Evolutionary conservation across 345 rosid species (phyloP), one percentile per base, ranked within the genome.

Genomic region (Camelina neglecta): DNA sequence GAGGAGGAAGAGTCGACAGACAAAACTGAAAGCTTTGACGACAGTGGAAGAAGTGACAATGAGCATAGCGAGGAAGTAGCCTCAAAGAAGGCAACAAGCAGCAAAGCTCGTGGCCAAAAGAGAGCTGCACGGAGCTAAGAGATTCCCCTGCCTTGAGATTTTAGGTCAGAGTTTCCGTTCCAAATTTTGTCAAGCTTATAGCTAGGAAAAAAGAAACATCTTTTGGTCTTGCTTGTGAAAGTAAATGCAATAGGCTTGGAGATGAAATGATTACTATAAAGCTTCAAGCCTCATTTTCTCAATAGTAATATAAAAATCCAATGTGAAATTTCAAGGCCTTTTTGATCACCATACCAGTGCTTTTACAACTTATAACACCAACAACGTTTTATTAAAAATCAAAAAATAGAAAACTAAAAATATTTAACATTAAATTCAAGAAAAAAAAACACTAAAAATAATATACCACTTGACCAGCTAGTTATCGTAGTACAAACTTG

Each of bases 21-120:
- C 44, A 80, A 85, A 87, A 82, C 88, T 7, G 91, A 87, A 73
- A 85, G 86, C 76, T 86, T 82, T 21, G 87, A 86, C 48, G 87
- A 86, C 48, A 85, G 85, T 53, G 86, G 39, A 72, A 82, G 58
- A 71, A 85, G 81, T 38, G 75, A 77, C 24, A 71, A 78, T 42
- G 81, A 69, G 60, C 24, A 50, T 47, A 79, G 83, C 20, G 85
- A 82, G 56, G 86, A 77, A 85, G 86, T 84, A 73, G 57, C 73
- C 21, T 66, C 51, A 23, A 79, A 83, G 60, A 77, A 77, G 74
- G 50, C 65, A 20, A 67, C 85, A 13, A 81, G 81, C 72, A 74
- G 85, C 60, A 70, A 79, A 61, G 61, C 79, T 13, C 78, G 84
- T 11, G 84, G 88, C 41, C 65, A 81, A 61, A 88, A 80, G 78